phyloP scores from a whole-genome alignment of 2,329 filamentous ascomycete genomes.

The Drechslerella dactyloides region DNA sequence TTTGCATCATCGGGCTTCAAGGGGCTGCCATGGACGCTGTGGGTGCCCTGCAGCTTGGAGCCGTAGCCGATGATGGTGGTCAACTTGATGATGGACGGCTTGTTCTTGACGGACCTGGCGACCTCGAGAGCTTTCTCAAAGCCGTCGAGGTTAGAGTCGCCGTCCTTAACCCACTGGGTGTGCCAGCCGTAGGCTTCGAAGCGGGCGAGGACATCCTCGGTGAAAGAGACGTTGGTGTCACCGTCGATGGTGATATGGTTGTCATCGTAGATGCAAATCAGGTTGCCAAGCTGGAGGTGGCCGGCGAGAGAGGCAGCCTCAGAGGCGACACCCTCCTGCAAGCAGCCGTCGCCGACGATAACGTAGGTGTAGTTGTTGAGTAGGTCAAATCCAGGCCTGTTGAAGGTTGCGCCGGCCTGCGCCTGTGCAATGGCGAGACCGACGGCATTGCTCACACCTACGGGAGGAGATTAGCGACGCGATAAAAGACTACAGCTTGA shows the following conservation, averaged over 20 bases:
- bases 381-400: conserved; percentile 91
- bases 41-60: conserved; percentile 89
- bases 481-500: neutral
- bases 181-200: conserved; percentile 99
- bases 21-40: conserved; percentile 93
- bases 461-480: neutral
- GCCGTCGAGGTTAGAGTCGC: conserved; percentile 82
- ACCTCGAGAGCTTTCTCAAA: conserved; percentile 89
- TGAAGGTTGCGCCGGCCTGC: conserved; percentile 88
- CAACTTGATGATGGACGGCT: conserved; percentile 95
- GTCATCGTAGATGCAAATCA: conserved; percentile 97
- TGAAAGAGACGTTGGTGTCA: conserved; percentile 94
- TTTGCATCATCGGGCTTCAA: conserved; percentile 93
- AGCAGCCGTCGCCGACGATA: conserved; percentile 97
- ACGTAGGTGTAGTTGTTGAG: conserved; percentile 96
- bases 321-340: conserved; percentile 96
- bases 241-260: conserved; percentile 97
- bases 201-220: conserved; percentile 91
- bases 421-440: conserved; percentile 96
- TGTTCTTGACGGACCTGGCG: conserved; percentile 87
- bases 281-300: conserved; percentile 95
- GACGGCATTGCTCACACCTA: conserved; percentile 83
- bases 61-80: conserved; percentile 97
- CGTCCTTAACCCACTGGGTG: conserved; percentile 79
- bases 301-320: conserved; percentile 92